Evolutionary conservation across 257 asterid species (phyloP).

Genomic region (Gentiana macrophylla): DNA sequence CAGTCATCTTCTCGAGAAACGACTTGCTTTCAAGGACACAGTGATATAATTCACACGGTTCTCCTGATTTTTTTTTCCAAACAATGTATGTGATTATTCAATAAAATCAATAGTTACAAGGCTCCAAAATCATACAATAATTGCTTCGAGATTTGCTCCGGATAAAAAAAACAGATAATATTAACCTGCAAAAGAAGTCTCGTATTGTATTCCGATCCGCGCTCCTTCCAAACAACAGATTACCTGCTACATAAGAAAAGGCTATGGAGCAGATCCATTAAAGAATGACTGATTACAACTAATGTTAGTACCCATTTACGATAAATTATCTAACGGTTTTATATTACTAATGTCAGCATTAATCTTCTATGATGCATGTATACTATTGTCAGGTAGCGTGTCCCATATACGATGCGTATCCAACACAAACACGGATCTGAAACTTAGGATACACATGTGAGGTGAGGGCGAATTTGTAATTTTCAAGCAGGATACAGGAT

Average conservation of each 20-base stretch:
- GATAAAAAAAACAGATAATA: not conserved
- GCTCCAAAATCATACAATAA: no score
- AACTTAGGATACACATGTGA: no score
- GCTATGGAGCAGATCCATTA: constrained; percentile 1
- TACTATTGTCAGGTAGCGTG: no score
- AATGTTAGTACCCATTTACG: no score
- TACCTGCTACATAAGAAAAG: constrained; percentile 34
- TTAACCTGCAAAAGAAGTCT: constrained; percentile 90
- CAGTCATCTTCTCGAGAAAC: constrained; percentile 95
- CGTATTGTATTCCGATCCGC: constrained; percentile 88
- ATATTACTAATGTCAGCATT: no score
- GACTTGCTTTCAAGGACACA: constrained; percentile 98
- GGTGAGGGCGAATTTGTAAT: no score
- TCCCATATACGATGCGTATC: no score
- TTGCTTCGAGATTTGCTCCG: not conserved
- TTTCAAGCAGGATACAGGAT: no score
- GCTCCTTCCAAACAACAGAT: constrained; percentile 92
- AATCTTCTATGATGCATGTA: no score
- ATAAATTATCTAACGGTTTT: no score
- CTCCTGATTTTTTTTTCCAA: constrained; percentile 47
- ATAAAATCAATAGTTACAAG: no score
- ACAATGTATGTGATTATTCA: not conserved
- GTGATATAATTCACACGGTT: constrained; percentile 85
- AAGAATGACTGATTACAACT: not conserved
- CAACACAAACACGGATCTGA: no score